Evolutionary conservation across 164 flowering plant species (phyloP).

Genomic region (Taxillus chinensis): DNA sequence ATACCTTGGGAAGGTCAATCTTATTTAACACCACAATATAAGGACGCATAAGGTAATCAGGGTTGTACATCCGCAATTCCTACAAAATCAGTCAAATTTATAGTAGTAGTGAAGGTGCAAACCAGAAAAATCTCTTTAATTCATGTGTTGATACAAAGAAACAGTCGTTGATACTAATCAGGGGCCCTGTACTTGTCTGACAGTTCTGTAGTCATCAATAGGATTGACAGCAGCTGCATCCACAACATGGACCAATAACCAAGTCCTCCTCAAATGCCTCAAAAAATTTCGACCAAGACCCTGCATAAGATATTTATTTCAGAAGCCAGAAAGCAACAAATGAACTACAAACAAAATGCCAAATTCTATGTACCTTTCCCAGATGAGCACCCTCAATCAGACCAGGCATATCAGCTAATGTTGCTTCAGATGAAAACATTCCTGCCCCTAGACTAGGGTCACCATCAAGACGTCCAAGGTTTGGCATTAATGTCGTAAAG

Average conservation of each 20-base stretch:
- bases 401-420: slow-evolving; percentile 96
- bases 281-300: slow-evolving; percentile 95
- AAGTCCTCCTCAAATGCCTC: slow-evolving; percentile 91
- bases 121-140: too few relatives aligned
- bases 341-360: not conserved
- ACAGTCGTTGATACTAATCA: not conserved
- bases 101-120: not conserved
- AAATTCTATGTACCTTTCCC: slow-evolving; percentile 62
- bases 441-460: slow-evolving; percentile 83
- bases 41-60: slow-evolving; percentile 85
- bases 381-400: slow-evolving; percentile 98
- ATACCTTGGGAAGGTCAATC: slow-evolving; percentile 86
- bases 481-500: slow-evolving; percentile 96
- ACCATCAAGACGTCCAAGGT: slow-evolving; percentile 94
- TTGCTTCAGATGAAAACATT: slow-evolving; percentile 73
- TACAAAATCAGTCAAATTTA: slow-evolving; percentile 21
- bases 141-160: not conserved
- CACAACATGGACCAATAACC: slow-evolving; percentile 85
- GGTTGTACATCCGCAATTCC: slow-evolving; percentile 98
- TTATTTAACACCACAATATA: slow-evolving; percentile 84
- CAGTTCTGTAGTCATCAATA: slow-evolving; percentile 73
- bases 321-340: slow-evolving; percentile 2
- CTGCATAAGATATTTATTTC: slow-evolving; percentile 24
- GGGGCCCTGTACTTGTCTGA: slow-evolving; percentile 59
- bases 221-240: slow-evolving; percentile 87